Evolutionary conservation across 2,329 filamentous ascomycete species (phyloP).

Genomic region (Aspergillus tubingensis): DNA sequence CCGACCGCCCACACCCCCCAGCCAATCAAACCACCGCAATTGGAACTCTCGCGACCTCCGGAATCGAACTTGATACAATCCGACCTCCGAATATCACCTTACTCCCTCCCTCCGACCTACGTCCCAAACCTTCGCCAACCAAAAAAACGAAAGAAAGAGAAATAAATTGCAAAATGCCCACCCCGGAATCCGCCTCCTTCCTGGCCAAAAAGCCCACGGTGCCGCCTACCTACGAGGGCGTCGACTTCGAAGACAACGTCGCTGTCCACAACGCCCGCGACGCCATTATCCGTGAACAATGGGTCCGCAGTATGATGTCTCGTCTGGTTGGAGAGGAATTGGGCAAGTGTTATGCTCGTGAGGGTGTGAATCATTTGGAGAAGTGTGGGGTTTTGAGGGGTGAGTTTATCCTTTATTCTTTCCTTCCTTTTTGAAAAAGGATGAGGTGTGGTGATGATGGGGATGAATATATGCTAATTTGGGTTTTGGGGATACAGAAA

Average conservation of each 20-base stretch:
- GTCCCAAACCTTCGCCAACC: not conserved
- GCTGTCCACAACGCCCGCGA: constrained; percentile 66
- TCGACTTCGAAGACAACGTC: constrained; percentile 66
- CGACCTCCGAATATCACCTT: not conserved
- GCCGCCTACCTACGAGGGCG: constrained; percentile 65
- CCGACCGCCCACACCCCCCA: constrained; percentile 24
- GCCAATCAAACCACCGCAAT: constrained; percentile 34
- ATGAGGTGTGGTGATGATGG: not conserved
- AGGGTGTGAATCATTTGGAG: constrained; percentile 69
- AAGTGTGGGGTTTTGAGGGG: constrained; percentile 68
- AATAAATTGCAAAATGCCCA: constrained; percentile 54
- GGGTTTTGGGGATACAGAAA: constrained; percentile 48
- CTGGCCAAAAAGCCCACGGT: constrained; percentile 67
- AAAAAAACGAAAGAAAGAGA: not conserved
- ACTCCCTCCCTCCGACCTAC: not conserved
- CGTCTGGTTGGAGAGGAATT: constrained; percentile 66
- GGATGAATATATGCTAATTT: not conserved
- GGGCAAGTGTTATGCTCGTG: constrained; percentile 66
- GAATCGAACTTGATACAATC: constrained; percentile 14
- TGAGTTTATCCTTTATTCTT: constrained; percentile 40
- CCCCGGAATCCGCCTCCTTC: constrained; percentile 65
- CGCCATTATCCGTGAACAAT: constrained; percentile 66
- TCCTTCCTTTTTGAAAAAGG: not conserved
- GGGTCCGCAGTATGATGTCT: constrained; percentile 70
- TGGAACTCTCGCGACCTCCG: constrained; percentile 17